Base-by-base conservation (phyloP, 331 rosid genomes). In the Pyracantha coccinea region DNA sequence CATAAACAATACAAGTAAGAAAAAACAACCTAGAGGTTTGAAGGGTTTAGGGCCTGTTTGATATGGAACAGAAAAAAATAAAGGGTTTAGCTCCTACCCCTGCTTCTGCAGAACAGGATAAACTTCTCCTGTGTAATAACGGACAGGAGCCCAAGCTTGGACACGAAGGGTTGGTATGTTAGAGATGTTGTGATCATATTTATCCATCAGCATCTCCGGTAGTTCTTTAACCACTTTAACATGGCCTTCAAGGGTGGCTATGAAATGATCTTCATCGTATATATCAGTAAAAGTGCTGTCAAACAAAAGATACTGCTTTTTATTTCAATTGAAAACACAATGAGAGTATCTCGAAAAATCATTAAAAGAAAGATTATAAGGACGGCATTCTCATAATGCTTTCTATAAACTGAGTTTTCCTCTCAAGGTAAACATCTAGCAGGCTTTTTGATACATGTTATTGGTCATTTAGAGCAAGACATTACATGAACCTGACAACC, bases 171-270 rank as follows among this genome's bases (percentile, higher is more conserved):
- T 92, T 54, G 97, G 92, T 68, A 95, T 85, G 59, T 83, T 90
- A 74, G 82, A 84, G 72, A 83, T 83, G 83, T 85, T 92, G 78
- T 86, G 76, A 80, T 86, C 88, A 80, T 88, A 86, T 74, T 82
- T 91, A 82, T 85, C 91, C 90, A 90, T 77, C 73, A 90, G 69
- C 58, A 76, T 86, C 83, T 81, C 88, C 0, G 98, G 98, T 12
- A 95, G 91, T 79, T 88, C 97, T 86, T 86, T 89, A 70, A 90
- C 96, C 72, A 92, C 97, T 89, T 90, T 90, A 83, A 95, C 97
- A 73, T 92, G 80, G 70, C 88, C 97, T 74, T 90, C 90, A 62
- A 92, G 97, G 55, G 89, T 79, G 61, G 97, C 84, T 80, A 88
- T 89, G 85, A 95, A 95, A 75, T 92, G 93, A 77, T 89, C 97